These are phyloP conservation scores for Capsella rubella DNA, from an alignment of 441 rosid genomes.

Conservation along the genomic window DNA sequence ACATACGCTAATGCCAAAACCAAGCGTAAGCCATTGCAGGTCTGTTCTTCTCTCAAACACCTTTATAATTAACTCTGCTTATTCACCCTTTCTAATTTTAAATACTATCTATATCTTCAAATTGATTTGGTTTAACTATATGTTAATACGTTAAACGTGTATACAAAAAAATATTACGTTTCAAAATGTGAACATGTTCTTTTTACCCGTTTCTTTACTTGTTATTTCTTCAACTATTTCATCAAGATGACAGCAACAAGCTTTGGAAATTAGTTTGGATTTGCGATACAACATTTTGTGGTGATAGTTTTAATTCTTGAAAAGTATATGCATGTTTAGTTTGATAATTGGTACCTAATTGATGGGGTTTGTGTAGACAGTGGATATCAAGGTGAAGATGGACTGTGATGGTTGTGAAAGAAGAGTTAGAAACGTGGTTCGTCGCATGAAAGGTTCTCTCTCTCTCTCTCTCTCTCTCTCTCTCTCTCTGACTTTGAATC, in stretches of 20 bases:
- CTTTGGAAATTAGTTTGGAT: neutral
- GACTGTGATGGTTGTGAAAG: constrained; percentile 98
- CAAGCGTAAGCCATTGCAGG: constrained; percentile 94
- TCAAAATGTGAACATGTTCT: constrained; percentile 7
- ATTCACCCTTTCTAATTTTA: neutral
- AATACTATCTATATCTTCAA: neutral
- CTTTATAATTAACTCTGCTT: neutral
- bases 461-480: constrained; percentile 4
- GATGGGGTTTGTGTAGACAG: constrained; percentile 61
- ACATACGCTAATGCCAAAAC: constrained; percentile 59
- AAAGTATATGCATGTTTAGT: neutral
- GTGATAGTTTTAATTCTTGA: neutral
- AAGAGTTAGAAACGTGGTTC: constrained; percentile 73
- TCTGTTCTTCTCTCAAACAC: constrained; percentile 31
- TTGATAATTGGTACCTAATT: neutral
- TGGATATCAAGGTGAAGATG: constrained; percentile 95
- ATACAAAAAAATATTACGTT: constrained; percentile 6
- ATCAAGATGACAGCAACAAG: neutral
- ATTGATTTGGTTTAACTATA: constrained; percentile 15
- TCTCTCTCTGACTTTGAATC: constrained; percentile 34
- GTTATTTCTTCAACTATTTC: neutral
- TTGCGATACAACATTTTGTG: neutral
- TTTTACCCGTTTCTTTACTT: neutral
- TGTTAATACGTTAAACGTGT: neutral
- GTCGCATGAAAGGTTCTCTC: constrained; percentile 72